Base-by-base conservation (phyloP, 768 basidiomycete genomes). In the Paxillus ammoniavirescens region DNA sequence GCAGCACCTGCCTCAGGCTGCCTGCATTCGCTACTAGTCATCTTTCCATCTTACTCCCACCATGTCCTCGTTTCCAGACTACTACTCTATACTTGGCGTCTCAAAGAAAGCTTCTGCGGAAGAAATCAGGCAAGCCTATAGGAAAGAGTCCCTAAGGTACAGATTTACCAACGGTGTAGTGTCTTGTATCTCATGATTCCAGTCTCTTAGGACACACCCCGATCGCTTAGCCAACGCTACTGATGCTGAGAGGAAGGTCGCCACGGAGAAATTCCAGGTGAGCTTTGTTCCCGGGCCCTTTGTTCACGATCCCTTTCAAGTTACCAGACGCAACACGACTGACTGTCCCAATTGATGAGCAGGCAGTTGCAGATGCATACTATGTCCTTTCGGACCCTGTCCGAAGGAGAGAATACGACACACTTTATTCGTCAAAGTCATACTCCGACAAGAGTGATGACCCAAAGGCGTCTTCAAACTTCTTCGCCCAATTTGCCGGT, bases 321-420 rank as follows among this genome's bases (percentile, higher is more conserved):
- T n/a, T 4, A 13, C 12, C 30, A 12, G 9, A 31, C 5, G 44
- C 10, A 17, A 30, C 30, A 8, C 5, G 26, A 15, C n/a, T 14
- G 14, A 28, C 8, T 30, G 10, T n/a, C 4, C 30, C 30, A 8
- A 30, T 47, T 37, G 42, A 48, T 31, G 28, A 35, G 1, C 65
- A 89, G 88, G 84, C 88, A 8, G 86, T 97, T 57, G 93, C 94
- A 49, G 94, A 97, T 69, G 93, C 93, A 15, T 96, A 96, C 73
- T 97, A 91, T 67, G 89, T 95, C 26, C 82, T 98, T 36, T 93
- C 91, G 3, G 92, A 97, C 69, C 71, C 84, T 4, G 76, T 78
- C 41, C 78, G 89, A 53, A 81, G 87, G 53, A 76, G 69, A 62
- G 89, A 92, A 69, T 92, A 92, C 58, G 91, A 92, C 59, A 58